Evolutionary conservation across 768 basidiomycete species (phyloP), one percentile per base, ranked within the genome.

Genomic region (Lepiota venenata): DNA sequence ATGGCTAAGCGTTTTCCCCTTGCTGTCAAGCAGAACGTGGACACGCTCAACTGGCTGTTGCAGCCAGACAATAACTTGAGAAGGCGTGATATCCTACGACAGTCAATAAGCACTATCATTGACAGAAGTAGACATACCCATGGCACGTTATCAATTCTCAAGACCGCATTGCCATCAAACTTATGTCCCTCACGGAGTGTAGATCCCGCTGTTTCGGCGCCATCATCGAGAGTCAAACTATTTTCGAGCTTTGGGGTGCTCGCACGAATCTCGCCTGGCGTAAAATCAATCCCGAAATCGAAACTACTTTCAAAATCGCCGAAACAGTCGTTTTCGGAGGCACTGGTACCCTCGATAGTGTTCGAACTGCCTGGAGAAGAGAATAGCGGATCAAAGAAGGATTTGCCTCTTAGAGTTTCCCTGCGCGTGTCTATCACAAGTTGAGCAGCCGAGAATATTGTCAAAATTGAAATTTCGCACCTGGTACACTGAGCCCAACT

Each of bases 121-220:
- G 43, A 16, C 5, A 18, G 12, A 32, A 15, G 37, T 4, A 25
- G 14, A 47, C 52, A 29, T 40, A 47, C 52, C 52, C 52, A 54
- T 47, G 91, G 91, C 50, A 93, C 89, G 61, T 93, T 93, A 65
- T 93, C 91, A 59, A 93, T 88, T 21, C 91, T 75, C 41, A 93
- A 75, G 11, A 93, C 90, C 27, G 84, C 74, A 21, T 77, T 71
- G 35, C 82, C 78, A 41, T 69, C 63, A 25, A 61, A 44, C 61
- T 62, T 64, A 4, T 43, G 59, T n/a, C 48, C 38, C 41, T 47
- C 57, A 38, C 50, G 51, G 46, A 56, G 59, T 12, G 29, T 16
- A 5, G 48, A 38, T 8, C 62, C 60, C 4, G 61, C 44, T 22
- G 53, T 36, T 9, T 53, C 43, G 7, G 56, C 58, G 45, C 61